Percentiles rank a stretch among this genome's conserved stretches.
phyloP scores from a whole-genome alignment of 2,329 filamentous ascomycete species.

The Huntiella decipiens region DNA sequence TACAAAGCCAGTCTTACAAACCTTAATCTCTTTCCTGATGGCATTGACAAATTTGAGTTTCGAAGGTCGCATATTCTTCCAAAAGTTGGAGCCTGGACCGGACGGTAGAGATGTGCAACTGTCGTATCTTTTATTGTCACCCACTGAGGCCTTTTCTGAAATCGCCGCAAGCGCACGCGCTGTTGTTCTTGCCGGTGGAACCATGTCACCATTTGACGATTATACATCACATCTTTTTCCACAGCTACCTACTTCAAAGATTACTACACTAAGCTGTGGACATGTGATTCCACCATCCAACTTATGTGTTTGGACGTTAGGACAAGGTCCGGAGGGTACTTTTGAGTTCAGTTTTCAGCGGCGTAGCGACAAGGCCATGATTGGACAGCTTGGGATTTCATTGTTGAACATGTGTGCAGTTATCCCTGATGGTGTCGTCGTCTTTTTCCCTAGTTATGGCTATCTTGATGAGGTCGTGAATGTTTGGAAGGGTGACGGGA shows the following conservation, averaged over 20 bases:
- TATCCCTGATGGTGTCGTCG: slow-evolving; percentile 76
- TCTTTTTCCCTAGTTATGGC: slow-evolving; percentile 90
- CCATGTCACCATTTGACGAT: slow-evolving; percentile 92
- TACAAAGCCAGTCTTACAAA: slow-evolving; percentile 33
- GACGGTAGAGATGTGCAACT: slow-evolving; percentile 34
- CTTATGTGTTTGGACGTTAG: slow-evolving; percentile 59
- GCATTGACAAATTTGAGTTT: slow-evolving; percentile 72
- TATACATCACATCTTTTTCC: slow-evolving; percentile 77
- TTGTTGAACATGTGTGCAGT: slow-evolving; percentile 51
- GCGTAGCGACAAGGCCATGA: slow-evolving; percentile 48
- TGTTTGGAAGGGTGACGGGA: slow-evolving; percentile 33
- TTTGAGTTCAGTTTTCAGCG: slow-evolving; percentile 84
- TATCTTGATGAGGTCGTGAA: slow-evolving; percentile 61
- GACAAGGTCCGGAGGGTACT: slow-evolving; percentile 15
- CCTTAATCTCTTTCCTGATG: slow-evolving; percentile 44
- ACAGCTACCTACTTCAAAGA: slow-evolving; percentile 39
- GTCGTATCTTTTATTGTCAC: slow-evolving; percentile 77
- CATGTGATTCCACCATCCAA: slow-evolving; percentile 79
- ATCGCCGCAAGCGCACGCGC: slow-evolving; percentile 71
- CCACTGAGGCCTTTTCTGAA: slow-evolving; percentile 75
- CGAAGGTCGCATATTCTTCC: slow-evolving; percentile 47
- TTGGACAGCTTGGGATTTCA: slow-evolving; percentile 53
- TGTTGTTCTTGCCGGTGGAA: slow-evolving; percentile 81
- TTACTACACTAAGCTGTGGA: slow-evolving; percentile 75
- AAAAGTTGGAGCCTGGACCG: slow-evolving; percentile 22